A percentile compares a stretch with the other conserved stretches of the same genome.
Evolutionary conservation across 495 filamentous ascomycete species (phyloP).

Genomic region (Hypoxylon fragiforme): DNA sequence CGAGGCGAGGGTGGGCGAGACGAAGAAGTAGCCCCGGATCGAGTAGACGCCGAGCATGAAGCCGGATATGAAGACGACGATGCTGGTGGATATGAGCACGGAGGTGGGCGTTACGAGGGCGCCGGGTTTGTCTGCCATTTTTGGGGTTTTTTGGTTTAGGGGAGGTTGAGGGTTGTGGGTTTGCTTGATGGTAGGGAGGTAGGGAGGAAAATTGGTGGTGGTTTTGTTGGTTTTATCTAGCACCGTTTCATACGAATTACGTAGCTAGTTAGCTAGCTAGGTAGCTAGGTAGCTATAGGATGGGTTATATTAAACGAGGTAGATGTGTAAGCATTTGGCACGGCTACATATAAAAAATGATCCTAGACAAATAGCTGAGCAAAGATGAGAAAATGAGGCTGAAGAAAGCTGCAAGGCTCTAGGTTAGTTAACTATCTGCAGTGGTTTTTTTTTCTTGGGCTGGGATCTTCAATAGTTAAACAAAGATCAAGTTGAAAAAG

Average conservation of each 20-base stretch:
- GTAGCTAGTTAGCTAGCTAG: no score
- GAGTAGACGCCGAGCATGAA: constrained; percentile 61
- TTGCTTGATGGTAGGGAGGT: background rate
- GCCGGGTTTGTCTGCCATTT: constrained; percentile 25
- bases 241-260: no score
- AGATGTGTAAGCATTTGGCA: no score
- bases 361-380: constrained; percentile 2
- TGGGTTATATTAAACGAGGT: no score
- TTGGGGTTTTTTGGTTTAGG: constrained; percentile 8
- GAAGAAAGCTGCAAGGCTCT: constrained; percentile 13
- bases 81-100: constrained; percentile 62
- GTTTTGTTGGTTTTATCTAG: no score
- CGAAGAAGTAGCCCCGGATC: constrained; percentile 51
- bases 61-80: constrained; percentile 64
- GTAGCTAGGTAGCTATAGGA: no score
- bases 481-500: constrained; percentile 4
- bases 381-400: constrained; percentile 14
- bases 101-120: constrained; percentile 14
- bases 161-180: background rate
- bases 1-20: constrained; percentile 46
- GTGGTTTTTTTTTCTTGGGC: no score
- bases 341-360: no score
- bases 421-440: no score
- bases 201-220: no score
- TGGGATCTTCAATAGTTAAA: constrained; percentile 11